Percentiles rank a stretch among this genome's conserved stretches.
Evolutionary conservation across 768 basidiomycete genomes (phyloP).

Genomic region (Pisolithus albus): DNA sequence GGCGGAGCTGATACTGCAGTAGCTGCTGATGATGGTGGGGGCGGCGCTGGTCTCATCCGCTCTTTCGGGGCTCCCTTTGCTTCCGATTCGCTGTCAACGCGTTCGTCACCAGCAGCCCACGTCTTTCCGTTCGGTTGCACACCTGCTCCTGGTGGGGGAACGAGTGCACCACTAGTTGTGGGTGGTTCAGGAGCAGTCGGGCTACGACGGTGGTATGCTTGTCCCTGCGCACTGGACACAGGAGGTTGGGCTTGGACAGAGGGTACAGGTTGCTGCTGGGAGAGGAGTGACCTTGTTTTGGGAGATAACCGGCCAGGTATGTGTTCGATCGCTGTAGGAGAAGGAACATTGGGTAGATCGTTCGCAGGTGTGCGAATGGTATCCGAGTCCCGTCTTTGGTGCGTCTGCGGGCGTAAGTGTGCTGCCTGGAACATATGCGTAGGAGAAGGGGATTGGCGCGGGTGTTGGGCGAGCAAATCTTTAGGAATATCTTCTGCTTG

Average conservation of each 20-base stretch:
- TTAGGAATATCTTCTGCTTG: conserved; percentile 7
- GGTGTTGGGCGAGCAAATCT: conserved; percentile 19
- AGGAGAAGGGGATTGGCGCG: conserved; percentile 52
- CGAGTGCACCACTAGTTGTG: conserved; percentile 33
- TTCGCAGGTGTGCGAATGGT: conserved; percentile 52
- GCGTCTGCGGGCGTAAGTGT: conserved; percentile 32
- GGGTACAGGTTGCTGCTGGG: conserved; percentile 23
- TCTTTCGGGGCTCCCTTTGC: conserved; percentile 21
- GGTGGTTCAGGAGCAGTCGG: conserved; percentile 61
- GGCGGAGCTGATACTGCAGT: conserved; percentile 13
- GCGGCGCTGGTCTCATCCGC: conserved; percentile 28
- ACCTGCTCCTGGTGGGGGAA: conserved; percentile 11
- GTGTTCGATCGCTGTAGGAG: conserved; percentile 50
- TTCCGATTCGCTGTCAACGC: conserved; percentile 31
- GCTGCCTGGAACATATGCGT: conserved; percentile 29
- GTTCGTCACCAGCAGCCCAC: conserved; percentile 43
- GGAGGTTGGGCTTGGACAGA: conserved; percentile 18
- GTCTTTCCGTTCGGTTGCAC: conserved; percentile 31
- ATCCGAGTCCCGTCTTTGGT: conserved; percentile 71
- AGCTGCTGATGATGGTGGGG: conserved; percentile 24
- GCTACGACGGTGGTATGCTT: conserved; percentile 53
- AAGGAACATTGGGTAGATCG: conserved; percentile 33
- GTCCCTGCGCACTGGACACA: conserved; percentile 17
- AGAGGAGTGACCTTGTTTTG: conserved; percentile 18
- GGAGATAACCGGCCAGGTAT: conserved; percentile 26